Evolutionary conservation across 768 basidiomycete genomes (phyloP).

Genomic region (Crassisporium funariophilum): DNA sequence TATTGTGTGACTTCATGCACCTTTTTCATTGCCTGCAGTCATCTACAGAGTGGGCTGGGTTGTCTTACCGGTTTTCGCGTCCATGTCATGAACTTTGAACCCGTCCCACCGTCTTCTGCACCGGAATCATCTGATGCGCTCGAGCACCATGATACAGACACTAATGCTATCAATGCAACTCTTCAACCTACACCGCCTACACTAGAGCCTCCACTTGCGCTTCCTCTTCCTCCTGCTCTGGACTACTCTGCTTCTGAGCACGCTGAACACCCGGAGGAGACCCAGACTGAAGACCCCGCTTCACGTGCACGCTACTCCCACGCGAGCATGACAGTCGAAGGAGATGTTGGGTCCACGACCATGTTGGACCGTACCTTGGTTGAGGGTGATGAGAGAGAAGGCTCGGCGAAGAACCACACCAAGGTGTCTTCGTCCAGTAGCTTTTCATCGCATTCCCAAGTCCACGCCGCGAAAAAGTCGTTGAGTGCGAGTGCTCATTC

Average conservation of each 20-base stretch:
- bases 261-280: not conserved
- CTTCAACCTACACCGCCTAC: not conserved
- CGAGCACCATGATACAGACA: not conserved
- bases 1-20: no score
- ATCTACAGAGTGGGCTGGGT: no score
- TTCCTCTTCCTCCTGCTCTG: not conserved
- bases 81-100: constrained; percentile 28
- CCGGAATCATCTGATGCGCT: not conserved
- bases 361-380: constrained; percentile 29
- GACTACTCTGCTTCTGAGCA: not conserved
- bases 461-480: constrained; percentile 2
- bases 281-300: no score
- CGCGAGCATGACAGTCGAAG: constrained; percentile 14
- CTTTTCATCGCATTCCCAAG: constrained; percentile 9
- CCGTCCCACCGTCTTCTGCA: constrained; percentile 7
- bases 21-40: not conserved
- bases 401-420: constrained; percentile 15
- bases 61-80: constrained; percentile 8
- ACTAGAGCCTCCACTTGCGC: not conserved
- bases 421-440: constrained; percentile 20
- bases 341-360: constrained; percentile 14
- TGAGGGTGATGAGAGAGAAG: constrained; percentile 20
- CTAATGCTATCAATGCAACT: not conserved
- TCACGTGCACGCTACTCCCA: constrained; percentile 2
- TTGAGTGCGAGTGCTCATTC: not conserved